phyloP scores from a whole-genome alignment of 345 rosid species.

The Lepidium sativum region DNA sequence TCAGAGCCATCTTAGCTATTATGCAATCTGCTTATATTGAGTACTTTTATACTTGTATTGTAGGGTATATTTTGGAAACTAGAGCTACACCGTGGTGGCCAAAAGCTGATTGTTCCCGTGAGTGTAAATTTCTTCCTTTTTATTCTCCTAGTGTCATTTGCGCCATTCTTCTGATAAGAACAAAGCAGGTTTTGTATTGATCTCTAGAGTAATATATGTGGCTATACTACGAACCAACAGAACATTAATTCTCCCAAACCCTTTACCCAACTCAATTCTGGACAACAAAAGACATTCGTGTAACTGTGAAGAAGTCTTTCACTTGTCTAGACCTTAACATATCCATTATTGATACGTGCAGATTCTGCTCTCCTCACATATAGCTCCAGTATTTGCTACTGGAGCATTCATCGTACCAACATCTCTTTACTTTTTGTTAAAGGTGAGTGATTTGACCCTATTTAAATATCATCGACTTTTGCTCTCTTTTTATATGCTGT shows the following conservation, averaged over 20 bases:
- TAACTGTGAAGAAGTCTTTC: not conserved
- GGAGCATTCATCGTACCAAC: slow-evolving; percentile 84
- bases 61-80: slow-evolving; percentile 92
- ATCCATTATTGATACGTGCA: slow-evolving; percentile 33
- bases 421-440: slow-evolving; percentile 74
- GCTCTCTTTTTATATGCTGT: not conserved
- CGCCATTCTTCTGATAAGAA: not conserved
- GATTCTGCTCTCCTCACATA: slow-evolving; percentile 66
- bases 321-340: not conserved
- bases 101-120: slow-evolving; percentile 85
- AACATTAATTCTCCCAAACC: not conserved
- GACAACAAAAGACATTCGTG: not conserved
- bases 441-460: slow-evolving; percentile 40
- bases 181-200: not conserved
- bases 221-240: not conserved
- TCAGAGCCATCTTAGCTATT: not conserved
- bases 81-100: slow-evolving; percentile 79
- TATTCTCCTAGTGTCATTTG: not conserved
- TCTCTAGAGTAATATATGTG: not conserved
- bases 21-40: not conserved
- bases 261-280: not conserved
- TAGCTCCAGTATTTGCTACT: slow-evolving; percentile 53
- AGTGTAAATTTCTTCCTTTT: slow-evolving; percentile 24
- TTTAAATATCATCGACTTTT: not conserved
- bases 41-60: not conserved